Conservation (phyloP, 139 green algal genomes). For the Zygnema cylindricum region DNA sequence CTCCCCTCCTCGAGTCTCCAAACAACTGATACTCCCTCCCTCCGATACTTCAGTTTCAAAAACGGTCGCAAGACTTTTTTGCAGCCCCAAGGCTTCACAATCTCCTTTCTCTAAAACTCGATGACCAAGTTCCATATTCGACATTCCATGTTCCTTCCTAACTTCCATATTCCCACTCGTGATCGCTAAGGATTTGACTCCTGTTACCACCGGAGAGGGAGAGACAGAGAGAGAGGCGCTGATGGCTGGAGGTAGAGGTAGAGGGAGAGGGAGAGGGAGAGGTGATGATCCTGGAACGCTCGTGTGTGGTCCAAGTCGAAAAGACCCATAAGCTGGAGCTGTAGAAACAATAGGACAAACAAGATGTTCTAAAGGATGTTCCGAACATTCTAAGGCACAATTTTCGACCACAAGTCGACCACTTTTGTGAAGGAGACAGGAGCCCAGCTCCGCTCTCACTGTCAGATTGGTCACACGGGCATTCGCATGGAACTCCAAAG, state of each 20-base stretch:
- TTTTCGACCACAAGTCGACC: constrained; percentile 23
- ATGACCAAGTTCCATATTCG: not conserved
- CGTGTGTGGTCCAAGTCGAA: not conserved
- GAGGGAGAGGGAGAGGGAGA: not conserved
- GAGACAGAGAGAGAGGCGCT: not conserved
- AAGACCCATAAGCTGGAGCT: not conserved
- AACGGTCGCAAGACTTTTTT: not conserved
- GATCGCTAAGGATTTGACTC: not conserved
- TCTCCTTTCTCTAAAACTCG: not conserved
- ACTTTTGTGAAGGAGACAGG: constrained; percentile 35
- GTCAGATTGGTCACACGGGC: constrained; percentile 36
- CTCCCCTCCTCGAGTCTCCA: not conserved
- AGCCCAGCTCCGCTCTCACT: constrained; percentile 28
- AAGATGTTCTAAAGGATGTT: constrained; percentile 47
- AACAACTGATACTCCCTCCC: not conserved
- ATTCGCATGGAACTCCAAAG: constrained; percentile 49
- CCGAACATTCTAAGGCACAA: constrained; percentile 24
- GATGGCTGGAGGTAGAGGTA: not conserved
- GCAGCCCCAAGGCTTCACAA: not conserved
- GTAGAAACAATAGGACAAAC: constrained; percentile 43
- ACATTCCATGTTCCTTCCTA: not conserved
- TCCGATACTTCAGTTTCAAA: not conserved
- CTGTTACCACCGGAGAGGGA: not conserved
- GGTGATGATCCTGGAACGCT: too few relatives aligned
- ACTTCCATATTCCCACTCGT: not conserved